Evolutionary conservation across 495 filamentous ascomycete species (phyloP).

Genomic region (Penicillium turbatum): DNA sequence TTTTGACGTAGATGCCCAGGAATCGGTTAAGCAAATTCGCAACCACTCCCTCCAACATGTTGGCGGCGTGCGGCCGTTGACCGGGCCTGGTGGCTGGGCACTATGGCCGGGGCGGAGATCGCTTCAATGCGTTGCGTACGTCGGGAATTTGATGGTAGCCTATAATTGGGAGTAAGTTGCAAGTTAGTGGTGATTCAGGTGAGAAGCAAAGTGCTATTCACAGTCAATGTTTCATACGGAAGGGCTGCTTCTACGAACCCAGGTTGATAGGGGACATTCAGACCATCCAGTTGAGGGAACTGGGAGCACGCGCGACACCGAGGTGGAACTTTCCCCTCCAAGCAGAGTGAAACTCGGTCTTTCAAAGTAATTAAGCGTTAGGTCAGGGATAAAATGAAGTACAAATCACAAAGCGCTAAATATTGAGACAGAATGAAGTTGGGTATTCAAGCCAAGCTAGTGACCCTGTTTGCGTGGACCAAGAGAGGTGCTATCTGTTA

Average conservation of each 20-base stretch:
- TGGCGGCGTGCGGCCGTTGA: conserved; percentile 37
- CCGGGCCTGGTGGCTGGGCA: conserved; percentile 29
- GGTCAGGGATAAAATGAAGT: background rate
- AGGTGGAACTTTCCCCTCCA: conserved; percentile 18
- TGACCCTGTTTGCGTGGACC: conserved; percentile 28
- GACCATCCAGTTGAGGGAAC: conserved; percentile 33
- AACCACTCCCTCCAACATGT: conserved; percentile 64
- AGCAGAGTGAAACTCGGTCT: conserved; percentile 1
- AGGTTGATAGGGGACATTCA: conserved; percentile 17
- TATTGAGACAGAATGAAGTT: conserved; percentile 17
- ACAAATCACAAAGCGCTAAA: conserved; percentile 2
- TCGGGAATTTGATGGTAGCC: conserved; percentile 10
- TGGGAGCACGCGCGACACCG: conserved; percentile 31
- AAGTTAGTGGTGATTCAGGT: conserved; percentile 6
- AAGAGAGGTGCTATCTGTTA: conserved; percentile 16
- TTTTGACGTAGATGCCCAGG: conserved; percentile 98
- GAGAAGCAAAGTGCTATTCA: background rate
- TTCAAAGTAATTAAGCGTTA: background rate
- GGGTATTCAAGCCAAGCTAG: conserved; percentile 32
- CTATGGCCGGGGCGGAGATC: conserved; percentile 20
- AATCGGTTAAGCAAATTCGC: conserved; percentile 97
- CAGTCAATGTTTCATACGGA: background rate
- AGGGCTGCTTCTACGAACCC: conserved; percentile 16
- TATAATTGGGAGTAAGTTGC: conserved; percentile 7
- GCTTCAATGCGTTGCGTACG: conserved; percentile 9